Conservation (phyloP, 2,329 filamentous ascomycete species). For the Ophiostoma pallidulum region DNA sequence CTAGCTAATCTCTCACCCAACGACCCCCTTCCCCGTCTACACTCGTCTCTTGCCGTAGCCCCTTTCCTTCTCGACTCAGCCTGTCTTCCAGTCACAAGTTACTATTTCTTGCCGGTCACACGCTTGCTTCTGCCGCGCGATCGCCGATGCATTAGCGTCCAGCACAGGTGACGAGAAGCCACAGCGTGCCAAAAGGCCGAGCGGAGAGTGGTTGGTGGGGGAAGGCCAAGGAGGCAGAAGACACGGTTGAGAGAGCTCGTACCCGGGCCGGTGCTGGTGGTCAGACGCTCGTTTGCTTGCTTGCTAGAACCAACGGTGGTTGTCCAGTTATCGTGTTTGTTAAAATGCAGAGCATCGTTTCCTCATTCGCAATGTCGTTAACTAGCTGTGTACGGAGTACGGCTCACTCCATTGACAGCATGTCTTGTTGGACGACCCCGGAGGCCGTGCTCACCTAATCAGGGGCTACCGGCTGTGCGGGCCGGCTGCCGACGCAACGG, state of each 20-base stretch:
- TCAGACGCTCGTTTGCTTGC: no score
- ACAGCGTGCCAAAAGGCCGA: conserved; percentile 4
- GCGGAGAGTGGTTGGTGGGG: no score
- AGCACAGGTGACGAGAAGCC: conserved; percentile 3
- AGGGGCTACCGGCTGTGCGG: conserved; percentile 5
- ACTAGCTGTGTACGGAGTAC: not conserved
- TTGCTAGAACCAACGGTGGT: no score
- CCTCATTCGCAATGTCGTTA: no score
- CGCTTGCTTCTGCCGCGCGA: conserved; percentile 8
- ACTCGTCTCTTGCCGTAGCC: no score
- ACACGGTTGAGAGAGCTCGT: not conserved
- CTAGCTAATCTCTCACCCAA: no score
- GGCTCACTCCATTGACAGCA: not conserved
- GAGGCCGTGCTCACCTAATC: not conserved
- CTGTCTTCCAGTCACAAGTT: conserved; percentile 5
- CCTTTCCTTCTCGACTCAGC: not conserved
- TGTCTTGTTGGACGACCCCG: no score
- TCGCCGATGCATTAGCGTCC: conserved; percentile 5
- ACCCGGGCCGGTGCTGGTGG: no score
- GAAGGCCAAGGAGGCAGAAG: not conserved
- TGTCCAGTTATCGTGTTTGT: no score
- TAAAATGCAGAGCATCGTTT: not conserved
- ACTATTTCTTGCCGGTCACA: no score
- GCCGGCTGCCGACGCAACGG: not conserved
- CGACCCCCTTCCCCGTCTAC: conserved; percentile 8